Conservation (phyloP, 345 rosid species). For the Moringa oleifera region DNA sequence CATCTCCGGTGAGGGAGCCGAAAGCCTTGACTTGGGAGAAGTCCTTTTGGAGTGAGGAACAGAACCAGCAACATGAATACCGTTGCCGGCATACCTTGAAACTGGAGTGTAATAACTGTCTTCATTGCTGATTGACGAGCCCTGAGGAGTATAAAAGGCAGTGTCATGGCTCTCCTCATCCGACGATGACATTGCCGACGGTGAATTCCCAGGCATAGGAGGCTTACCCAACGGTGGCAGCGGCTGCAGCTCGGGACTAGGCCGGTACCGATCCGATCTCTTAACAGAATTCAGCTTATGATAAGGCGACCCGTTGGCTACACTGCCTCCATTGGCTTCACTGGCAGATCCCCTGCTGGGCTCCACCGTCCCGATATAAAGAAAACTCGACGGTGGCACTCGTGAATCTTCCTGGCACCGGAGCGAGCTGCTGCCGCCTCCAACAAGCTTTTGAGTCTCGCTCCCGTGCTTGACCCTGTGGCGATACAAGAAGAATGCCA, state of each 20-base stretch:
- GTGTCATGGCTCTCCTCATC: conserved; percentile 62
- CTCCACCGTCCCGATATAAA: conserved; percentile 90
- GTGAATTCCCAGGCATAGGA: conserved; percentile 39
- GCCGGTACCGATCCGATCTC: conserved; percentile 83
- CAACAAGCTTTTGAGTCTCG: conserved; percentile 74
- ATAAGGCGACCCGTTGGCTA: conserved; percentile 61
- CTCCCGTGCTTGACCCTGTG: conserved; percentile 56
- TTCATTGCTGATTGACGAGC: conserved; percentile 63
- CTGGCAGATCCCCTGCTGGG: conserved; percentile 42
- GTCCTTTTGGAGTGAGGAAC: conserved; percentile 81
- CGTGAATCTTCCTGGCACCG: conserved; percentile 46
- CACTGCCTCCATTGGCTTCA: conserved; percentile 30
- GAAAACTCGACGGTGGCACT: conserved; percentile 60
- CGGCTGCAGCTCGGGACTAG: conserved; percentile 95
- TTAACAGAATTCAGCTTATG: conserved; percentile 59
- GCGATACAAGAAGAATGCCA: conserved; percentile 80
- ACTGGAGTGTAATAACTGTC: conserved; percentile 59
- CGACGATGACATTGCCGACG: conserved; percentile 44
- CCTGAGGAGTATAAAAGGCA: conserved; percentile 74
- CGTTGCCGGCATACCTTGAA: conserved; percentile 26
- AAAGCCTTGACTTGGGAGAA: conserved; percentile 60
- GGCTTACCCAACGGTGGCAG: conserved; percentile 69
- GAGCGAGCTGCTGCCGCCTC: conserved; percentile 31
- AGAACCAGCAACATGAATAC: conserved; percentile 18
- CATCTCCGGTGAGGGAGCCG: conserved; percentile 80